Base-by-base conservation (phyloP, 2,329 filamentous ascomycete species). In the Aaosphaeria arxii region DNA sequence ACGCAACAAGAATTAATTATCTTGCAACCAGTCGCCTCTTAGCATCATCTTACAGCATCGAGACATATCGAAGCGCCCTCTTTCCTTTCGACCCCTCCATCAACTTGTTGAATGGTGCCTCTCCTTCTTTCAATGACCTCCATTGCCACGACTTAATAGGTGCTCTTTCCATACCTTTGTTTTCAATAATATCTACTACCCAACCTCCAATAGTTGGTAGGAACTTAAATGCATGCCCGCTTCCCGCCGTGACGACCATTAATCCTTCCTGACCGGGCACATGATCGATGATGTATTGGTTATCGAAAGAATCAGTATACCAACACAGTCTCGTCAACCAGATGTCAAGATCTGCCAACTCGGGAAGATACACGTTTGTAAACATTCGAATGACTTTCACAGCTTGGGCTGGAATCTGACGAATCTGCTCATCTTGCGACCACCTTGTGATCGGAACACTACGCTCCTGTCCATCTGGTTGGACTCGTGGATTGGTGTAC, bases 401-500 rank as follows among this genome's bases (percentile, higher is more conserved):
- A 1, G 66, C 61, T 44, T 65, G 53, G 17, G 49, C 41, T 2
- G 69, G 66, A 6, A 72, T 53, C 3, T 50, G 49, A 1, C 48
- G 55, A 13, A 58, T 57, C 67, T 48, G 29, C 11, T 48, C 30
- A 6, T 28, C 43, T 35, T 43, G 13, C 2, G 32, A 39, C 62
- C 69, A 77, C 5, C 67, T 52, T 0, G 74, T 77, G 5, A 69
- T 54, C 2, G 74, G 74, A 0, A 71, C 60, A 47, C 73, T 76
- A 7, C 73, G 61, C 31, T 68, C 64, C 1, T 49, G 51, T 3
- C 72, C 71, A 43, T 75, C 70, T 0, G 48, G n/a, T 30, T 73
- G 71, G 0, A 44, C 13, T 24, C 65, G 50, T 0, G 72, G 74
- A 49, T 79, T 77, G 2, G 76, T 58, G 39, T 53, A 58, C 57